A percentile compares a stretch with the other conserved stretches of the same genome.
These are phyloP conservation scores for Powellomyces hirtus DNA, from an alignment of 192 early-diverging fungal species.

Conservation along the genomic window DNA sequence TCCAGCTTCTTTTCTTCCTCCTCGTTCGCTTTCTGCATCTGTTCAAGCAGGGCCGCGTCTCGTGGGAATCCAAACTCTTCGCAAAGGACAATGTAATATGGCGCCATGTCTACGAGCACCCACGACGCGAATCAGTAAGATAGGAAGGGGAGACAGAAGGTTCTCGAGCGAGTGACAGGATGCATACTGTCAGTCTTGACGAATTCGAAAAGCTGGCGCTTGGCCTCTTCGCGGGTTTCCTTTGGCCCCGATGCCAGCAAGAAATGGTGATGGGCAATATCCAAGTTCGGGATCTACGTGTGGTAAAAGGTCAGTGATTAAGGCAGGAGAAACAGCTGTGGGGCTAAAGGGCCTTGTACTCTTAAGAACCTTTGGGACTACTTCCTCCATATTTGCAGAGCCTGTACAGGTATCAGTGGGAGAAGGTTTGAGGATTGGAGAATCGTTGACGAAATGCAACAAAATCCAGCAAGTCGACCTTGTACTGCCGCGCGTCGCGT, in stretches of 20 bases:
- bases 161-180: background rate
- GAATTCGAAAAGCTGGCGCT: constrained; percentile 64
- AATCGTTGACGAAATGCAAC: too few species aligned
- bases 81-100: constrained; percentile 66
- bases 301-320: background rate
- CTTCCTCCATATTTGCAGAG: constrained; percentile 17
- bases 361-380: constrained; percentile 27
- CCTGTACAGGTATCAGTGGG: background rate
- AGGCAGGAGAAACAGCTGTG: background rate
- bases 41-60: constrained; percentile 50
- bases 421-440: background rate
- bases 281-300: constrained; percentile 78
- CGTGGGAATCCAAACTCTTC: constrained; percentile 63
- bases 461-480: too few species aligned
- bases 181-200: constrained; percentile 84
- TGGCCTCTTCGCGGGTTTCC: constrained; percentile 64
- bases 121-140: constrained; percentile 1
- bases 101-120: constrained; percentile 77
- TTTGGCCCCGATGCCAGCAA: constrained; percentile 71
- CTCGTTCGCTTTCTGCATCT: constrained; percentile 70
- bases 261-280: constrained; percentile 82
- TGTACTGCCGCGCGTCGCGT: too few species aligned
- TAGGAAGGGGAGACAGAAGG: background rate
- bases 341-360: background rate
- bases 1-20: constrained; percentile 76